Conservation (phyloP, 805 yeast genomes). For the Candida glaebosa region DNA sequence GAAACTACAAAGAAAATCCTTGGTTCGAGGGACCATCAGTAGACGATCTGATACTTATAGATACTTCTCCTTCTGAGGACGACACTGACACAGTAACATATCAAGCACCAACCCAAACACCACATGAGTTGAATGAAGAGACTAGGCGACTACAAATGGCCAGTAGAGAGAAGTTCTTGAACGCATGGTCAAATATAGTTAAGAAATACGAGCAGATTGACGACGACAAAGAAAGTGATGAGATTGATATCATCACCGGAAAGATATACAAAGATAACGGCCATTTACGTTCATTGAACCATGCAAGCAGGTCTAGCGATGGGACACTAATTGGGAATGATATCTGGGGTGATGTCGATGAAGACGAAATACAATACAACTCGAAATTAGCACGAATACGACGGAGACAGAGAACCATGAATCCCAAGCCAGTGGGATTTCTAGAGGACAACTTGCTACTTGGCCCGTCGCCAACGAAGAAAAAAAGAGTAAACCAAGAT, state of each 20-base stretch:
- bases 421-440: conserved; percentile 4
- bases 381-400: background rate
- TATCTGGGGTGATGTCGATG: conserved; percentile 39
- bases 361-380: conserved; percentile 19
- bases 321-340: conserved; percentile 15
- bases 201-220: conserved; percentile 47
- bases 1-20: background rate
- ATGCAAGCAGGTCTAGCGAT: conserved; percentile 7
- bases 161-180: conserved; percentile 24
- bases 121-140: conserved; percentile 19
- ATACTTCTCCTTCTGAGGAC: background rate
- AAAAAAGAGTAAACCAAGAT: conserved; percentile 7
- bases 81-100: background rate
- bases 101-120: conserved; percentile 6
- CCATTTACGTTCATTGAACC: conserved; percentile 51
- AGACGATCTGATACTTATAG: conserved; percentile 5
- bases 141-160: conserved; percentile 24
- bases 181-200: conserved; percentile 51
- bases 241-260: conserved; percentile 64
- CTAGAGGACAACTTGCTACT: conserved; percentile 21
- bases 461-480: conserved; percentile 29
- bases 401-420: conserved; percentile 4
- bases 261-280: conserved; percentile 64
- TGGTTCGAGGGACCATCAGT: background rate
- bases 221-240: conserved; percentile 54